Evolutionary conservation across 169 alveolate species (phyloP).

Genomic region (Hammondia hammondi): DNA sequence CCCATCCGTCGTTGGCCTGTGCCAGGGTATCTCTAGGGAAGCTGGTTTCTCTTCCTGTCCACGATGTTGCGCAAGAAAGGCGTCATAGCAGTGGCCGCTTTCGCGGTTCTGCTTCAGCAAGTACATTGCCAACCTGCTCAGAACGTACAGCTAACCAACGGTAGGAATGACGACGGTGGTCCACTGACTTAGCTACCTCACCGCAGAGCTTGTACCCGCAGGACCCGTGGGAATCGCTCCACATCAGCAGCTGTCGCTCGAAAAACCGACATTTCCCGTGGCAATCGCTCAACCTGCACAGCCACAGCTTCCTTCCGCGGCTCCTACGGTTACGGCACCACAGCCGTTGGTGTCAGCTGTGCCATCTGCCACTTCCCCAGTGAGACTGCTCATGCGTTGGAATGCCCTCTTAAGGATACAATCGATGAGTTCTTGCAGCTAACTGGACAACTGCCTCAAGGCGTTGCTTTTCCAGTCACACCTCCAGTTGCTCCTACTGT

Average conservation of each 20-base stretch:
- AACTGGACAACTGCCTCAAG: neutral
- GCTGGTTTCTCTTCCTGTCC: neutral
- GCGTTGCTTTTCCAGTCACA: neutral
- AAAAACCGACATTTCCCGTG: neutral
- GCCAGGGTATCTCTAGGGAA: neutral
- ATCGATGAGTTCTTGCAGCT: neutral
- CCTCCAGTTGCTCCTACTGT: neutral
- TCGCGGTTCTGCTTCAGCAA: neutral
- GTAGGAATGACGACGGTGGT: neutral
- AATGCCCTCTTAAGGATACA: neutral
- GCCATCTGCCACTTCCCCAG: neutral
- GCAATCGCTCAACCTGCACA: neutral
- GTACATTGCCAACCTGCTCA: neutral
- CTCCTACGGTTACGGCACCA: neutral
- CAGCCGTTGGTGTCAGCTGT: neutral
- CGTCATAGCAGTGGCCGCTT: neutral
- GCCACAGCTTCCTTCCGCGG: neutral
- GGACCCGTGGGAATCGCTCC: slow-evolving; percentile 34
- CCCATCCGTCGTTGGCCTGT: neutral
- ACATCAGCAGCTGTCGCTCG: neutral
- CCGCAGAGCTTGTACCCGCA: neutral
- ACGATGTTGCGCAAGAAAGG: neutral
- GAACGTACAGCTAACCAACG: neutral
- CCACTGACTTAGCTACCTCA: neutral
- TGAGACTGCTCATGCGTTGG: neutral